phyloP scores from a whole-genome alignment of 2,329 filamentous ascomycete species.

The Botrytis pseudocinerea region DNA sequence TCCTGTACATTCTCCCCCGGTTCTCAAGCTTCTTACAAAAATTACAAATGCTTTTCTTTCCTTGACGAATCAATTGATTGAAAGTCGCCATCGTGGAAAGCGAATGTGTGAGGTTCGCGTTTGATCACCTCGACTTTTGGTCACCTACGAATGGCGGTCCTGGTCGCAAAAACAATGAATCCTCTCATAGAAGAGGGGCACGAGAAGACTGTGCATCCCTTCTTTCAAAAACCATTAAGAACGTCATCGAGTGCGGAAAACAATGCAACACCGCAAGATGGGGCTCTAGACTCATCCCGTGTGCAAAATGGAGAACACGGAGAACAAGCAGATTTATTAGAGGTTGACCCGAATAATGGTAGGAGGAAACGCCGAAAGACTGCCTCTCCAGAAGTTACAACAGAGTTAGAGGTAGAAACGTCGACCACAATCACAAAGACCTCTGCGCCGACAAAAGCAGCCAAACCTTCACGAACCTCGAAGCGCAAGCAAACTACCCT shows the following conservation, averaged over 20 bases:
- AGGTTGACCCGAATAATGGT: slow-evolving; percentile 40
- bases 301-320: slow-evolving; percentile 12
- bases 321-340: slow-evolving; percentile 31
- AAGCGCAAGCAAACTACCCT: slow-evolving; percentile 7
- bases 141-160: slow-evolving; percentile 36
- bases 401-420: background rate
- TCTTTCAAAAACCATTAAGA: slow-evolving; percentile 40
- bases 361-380: slow-evolving; percentile 49
- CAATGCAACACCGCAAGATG: background rate
- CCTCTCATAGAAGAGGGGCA: slow-evolving; percentile 34
- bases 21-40: background rate
- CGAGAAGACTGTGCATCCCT: slow-evolving; percentile 36
- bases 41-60: background rate
- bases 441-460: background rate
- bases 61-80: background rate
- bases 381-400: slow-evolving; percentile 30
- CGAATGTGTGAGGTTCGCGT: slow-evolving; percentile 37
- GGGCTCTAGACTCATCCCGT: background rate
- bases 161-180: slow-evolving; percentile 38
- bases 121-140: slow-evolving; percentile 14
- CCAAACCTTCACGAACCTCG: slow-evolving; percentile 4
- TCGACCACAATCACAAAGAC: background rate
- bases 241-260: slow-evolving; percentile 16
- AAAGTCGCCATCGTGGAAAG: slow-evolving; percentile 9
- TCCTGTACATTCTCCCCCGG: background rate